Conservation (phyloP, 192 early-diverging fungal species). For the Diversispora eburnea region DNA sequence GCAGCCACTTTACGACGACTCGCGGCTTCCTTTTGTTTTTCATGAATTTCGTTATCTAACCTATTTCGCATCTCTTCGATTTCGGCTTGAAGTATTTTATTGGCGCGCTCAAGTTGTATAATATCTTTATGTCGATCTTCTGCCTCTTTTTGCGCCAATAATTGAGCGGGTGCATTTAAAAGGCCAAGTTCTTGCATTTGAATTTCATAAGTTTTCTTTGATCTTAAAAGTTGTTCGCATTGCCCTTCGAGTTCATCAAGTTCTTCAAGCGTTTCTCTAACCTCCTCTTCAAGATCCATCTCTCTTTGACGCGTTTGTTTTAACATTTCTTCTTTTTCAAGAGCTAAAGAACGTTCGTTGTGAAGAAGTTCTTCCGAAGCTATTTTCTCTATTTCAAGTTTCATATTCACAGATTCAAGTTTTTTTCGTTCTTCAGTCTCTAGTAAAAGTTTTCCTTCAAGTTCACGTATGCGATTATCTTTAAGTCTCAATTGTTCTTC, state of each 20-base stretch:
- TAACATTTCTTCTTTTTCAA: slow-evolving; percentile 83
- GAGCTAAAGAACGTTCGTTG: slow-evolving; percentile 69
- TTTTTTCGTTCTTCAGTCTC: slow-evolving; percentile 52
- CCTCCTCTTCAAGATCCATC: slow-evolving; percentile 56
- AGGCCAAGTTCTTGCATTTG: slow-evolving; percentile 22
- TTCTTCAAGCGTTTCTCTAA: slow-evolving; percentile 57
- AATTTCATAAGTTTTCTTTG: slow-evolving; percentile 49
- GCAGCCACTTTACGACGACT: no score
- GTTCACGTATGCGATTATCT: slow-evolving; percentile 67
- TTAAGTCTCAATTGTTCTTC: slow-evolving; percentile 78
- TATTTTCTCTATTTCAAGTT: slow-evolving; percentile 67
- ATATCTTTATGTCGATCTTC: slow-evolving; percentile 54
- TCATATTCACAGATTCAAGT: slow-evolving; percentile 54
- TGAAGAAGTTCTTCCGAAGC: slow-evolving; percentile 66
- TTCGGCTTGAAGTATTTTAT: slow-evolving; percentile 50
- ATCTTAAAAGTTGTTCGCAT: slow-evolving; percentile 44
- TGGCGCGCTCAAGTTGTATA: slow-evolving; percentile 61
- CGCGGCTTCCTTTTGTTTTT: slow-evolving; percentile 44
- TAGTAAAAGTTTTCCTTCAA: slow-evolving; percentile 64
- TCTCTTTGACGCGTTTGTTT: slow-evolving; percentile 74
- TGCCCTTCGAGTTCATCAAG: slow-evolving; percentile 71
- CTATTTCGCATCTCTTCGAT: slow-evolving; percentile 59
- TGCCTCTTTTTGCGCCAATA: slow-evolving; percentile 55
- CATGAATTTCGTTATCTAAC: slow-evolving; percentile 59
- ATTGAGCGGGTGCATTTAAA: slow-evolving; percentile 47